phyloP scores from a whole-genome alignment of 2,329 filamentous ascomycete species.

The Trichoderma hamatum region DNA sequence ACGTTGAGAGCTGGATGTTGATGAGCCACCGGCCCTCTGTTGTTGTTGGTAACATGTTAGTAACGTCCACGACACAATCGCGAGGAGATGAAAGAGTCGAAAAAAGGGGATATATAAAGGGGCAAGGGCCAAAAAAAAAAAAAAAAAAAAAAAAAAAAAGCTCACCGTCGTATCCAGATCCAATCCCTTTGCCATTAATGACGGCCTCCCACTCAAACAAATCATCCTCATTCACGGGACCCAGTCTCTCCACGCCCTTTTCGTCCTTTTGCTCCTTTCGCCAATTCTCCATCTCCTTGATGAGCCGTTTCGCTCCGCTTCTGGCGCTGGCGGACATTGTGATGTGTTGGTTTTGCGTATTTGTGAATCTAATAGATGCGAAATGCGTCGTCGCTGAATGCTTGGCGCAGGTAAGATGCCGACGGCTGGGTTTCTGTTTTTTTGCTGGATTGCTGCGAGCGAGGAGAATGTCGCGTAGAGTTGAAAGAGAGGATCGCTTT shows the following conservation, averaged over 20 bases:
- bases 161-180: slow-evolving; percentile 59
- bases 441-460: background rate
- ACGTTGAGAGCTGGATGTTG: slow-evolving; percentile 70
- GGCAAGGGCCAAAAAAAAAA: slow-evolving; percentile 18
- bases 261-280: slow-evolving; percentile 52
- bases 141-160: slow-evolving; percentile 11
- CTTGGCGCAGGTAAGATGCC: background rate
- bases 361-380: background rate
- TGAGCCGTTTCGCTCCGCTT: slow-evolving; percentile 58
- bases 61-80: background rate
- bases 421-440: background rate
- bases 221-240: slow-evolving; percentile 57
- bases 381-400: background rate
- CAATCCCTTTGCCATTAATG: slow-evolving; percentile 60
- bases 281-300: slow-evolving; percentile 61
- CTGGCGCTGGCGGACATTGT: slow-evolving; percentile 48
- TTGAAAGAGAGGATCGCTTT: background rate
- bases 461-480: background rate
- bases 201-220: slow-evolving; percentile 63
- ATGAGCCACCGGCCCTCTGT: slow-evolving; percentile 80
- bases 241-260: slow-evolving; percentile 61
- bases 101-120: background rate
- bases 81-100: background rate
- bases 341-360: background rate
- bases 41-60: slow-evolving; percentile 6